A percentile compares a stretch with the other conserved stretches of the same genome.
phyloP scores from a whole-genome alignment of 2,329 filamentous ascomycete genomes.

The Alternaria ventricosa region DNA sequence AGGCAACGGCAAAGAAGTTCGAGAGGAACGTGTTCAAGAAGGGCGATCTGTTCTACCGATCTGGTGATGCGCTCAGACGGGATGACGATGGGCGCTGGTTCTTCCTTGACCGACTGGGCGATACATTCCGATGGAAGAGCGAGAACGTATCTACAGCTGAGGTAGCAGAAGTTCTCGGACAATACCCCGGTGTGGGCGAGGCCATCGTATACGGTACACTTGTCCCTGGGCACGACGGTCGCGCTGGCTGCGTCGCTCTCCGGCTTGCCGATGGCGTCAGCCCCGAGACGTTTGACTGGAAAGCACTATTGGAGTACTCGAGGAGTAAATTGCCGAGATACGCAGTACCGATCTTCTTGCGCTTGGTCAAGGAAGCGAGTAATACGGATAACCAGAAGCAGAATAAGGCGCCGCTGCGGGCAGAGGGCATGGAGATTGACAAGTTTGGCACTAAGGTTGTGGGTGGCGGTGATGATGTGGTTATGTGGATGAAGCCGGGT shows the following conservation, averaged over 20 bases:
- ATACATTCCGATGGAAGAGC: slow-evolving; percentile 57
- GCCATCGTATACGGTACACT: slow-evolving; percentile 56
- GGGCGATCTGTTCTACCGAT: slow-evolving; percentile 55
- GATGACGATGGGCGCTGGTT: slow-evolving; percentile 54
- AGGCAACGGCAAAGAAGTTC: slow-evolving; percentile 66
- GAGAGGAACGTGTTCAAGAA: slow-evolving; percentile 52
- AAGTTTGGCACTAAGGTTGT: slow-evolving; percentile 35
- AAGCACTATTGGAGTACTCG: slow-evolving; percentile 28
- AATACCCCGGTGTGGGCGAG: slow-evolving; percentile 50
- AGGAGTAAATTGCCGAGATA: slow-evolving; percentile 65
- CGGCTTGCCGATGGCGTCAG: slow-evolving; percentile 57
- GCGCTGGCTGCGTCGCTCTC: slow-evolving; percentile 62
- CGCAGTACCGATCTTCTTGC: slow-evolving; percentile 75
- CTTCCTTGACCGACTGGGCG: slow-evolving; percentile 55
- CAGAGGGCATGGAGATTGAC: slow-evolving; percentile 68
- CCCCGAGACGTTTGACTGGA: slow-evolving; percentile 32
- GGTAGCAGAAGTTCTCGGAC: slow-evolving; percentile 53
- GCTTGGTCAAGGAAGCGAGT: slow-evolving; percentile 63
- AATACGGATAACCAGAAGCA: slow-evolving; percentile 80
- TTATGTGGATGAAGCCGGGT: slow-evolving; percentile 39
- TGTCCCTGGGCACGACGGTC: slow-evolving; percentile 56
- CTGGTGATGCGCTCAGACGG: slow-evolving; percentile 53
- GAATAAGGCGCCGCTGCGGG: slow-evolving; percentile 72
- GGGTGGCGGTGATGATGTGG: slow-evolving; percentile 29
- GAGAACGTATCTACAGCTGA: slow-evolving; percentile 57